These are phyloP conservation scores for Boletus subparvulus DNA, from an alignment of 768 basidiomycete genomes.

Conservation along the genomic window DNA sequence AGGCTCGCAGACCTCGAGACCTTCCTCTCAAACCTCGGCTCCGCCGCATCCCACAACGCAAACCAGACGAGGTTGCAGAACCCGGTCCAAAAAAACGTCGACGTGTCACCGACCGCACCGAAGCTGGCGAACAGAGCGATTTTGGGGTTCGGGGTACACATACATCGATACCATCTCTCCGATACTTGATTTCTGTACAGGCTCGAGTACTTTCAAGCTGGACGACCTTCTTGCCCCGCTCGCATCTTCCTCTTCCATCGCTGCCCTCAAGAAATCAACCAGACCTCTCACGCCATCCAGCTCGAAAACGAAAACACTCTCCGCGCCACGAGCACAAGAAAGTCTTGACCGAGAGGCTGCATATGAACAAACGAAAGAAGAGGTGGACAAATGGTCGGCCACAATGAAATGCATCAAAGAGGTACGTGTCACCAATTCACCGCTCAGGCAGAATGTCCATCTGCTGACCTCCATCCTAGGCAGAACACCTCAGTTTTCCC, in stretches of 20 bases:
- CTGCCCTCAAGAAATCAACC: conserved; percentile 67
- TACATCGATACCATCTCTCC: background rate
- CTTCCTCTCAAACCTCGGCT: conserved; percentile 69
- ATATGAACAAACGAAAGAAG: conserved; percentile 88
- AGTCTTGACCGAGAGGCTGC: conserved; percentile 91
- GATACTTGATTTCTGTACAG: background rate
- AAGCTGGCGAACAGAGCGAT: conserved; percentile 79
- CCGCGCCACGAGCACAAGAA: conserved; percentile 87
- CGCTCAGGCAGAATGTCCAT: background rate
- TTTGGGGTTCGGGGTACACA: conserved; percentile 60
- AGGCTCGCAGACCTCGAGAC: conserved; percentile 65
- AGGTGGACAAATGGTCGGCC: conserved; percentile 90
- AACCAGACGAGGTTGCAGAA: conserved; percentile 23
- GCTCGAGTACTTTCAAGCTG: conserved; percentile 54
- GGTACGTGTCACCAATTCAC: conserved; percentile 41
- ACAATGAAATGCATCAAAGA: conserved; percentile 93
- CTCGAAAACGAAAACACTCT: conserved; percentile 57
- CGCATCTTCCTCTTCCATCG: conserved; percentile 54
- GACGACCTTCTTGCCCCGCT: conserved; percentile 79
- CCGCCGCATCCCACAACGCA: conserved; percentile 55
- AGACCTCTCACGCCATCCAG: conserved; percentile 59
- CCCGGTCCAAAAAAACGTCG: conserved; percentile 50
- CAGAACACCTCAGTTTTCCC: conserved; percentile 86
- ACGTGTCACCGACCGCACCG: conserved; percentile 66
- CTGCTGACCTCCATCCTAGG: conserved; percentile 46